Conservation (phyloP, 2,329 filamentous ascomycete genomes). For the Paecilomyces variotii region DNA sequence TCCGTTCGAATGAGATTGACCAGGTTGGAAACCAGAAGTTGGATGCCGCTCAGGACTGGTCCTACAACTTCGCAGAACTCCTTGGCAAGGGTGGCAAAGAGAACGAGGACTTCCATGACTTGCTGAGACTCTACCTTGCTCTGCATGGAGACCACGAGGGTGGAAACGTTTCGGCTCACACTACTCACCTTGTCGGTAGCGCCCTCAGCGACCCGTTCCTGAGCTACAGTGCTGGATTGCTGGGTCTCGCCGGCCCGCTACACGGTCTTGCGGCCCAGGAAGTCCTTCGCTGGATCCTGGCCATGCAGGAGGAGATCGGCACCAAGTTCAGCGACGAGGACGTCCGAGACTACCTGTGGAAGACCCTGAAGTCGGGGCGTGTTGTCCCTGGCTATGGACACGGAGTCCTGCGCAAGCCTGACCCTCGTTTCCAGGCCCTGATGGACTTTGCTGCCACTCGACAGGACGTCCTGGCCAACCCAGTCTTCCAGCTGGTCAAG, state of each 20-base stretch:
- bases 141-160: slow-evolving; percentile 98
- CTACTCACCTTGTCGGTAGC: slow-evolving; percentile 90
- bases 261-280: slow-evolving; percentile 94
- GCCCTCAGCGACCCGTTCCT: slow-evolving; percentile 93
- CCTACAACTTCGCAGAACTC: slow-evolving; percentile 97
- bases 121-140: slow-evolving; percentile 87
- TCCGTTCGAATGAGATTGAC: slow-evolving; percentile 75
- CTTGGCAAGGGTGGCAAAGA: slow-evolving; percentile 81
- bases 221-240: slow-evolving; percentile 89
- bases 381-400: slow-evolving; percentile 95
- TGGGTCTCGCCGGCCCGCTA: slow-evolving; percentile 88
- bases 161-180: slow-evolving; percentile 91
- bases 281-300: slow-evolving; percentile 89
- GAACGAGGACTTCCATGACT: slow-evolving; percentile 70
- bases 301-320: slow-evolving; percentile 88
- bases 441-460: slow-evolving; percentile 90
- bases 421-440: slow-evolving; percentile 89
- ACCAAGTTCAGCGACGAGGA: slow-evolving; percentile 69
- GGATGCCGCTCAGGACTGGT: slow-evolving; percentile 86
- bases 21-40: slow-evolving; percentile 65
- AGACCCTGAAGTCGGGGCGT: slow-evolving; percentile 83
- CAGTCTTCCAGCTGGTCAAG: slow-evolving; percentile 89
- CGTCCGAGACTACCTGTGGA: slow-evolving; percentile 85
- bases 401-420: slow-evolving; percentile 90
- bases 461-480: slow-evolving; percentile 76